phyloP scores from a whole-genome alignment of 1,284 basidiomycete species.

The Singerocomus inundabilis region DNA sequence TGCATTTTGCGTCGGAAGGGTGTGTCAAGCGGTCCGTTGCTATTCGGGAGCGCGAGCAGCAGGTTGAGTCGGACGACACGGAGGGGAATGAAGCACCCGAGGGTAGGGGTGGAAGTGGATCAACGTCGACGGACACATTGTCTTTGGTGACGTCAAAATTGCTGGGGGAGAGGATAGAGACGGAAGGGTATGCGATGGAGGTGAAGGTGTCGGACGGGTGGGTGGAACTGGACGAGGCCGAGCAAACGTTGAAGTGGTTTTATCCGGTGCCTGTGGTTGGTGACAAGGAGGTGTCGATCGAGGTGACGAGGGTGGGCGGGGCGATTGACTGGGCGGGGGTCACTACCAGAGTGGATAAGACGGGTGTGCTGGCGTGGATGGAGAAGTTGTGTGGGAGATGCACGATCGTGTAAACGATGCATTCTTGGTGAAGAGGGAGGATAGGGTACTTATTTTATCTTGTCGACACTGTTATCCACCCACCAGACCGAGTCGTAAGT shows the following conservation, averaged over 20 bases:
- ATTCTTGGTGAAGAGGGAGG: not conserved
- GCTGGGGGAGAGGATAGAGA: slow-evolving; percentile 13
- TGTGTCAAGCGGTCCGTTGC: slow-evolving; percentile 30
- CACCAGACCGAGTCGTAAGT: slow-evolving; percentile 3
- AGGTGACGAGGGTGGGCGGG: slow-evolving; percentile 63
- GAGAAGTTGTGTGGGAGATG: slow-evolving; percentile 21
- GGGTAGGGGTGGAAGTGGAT: slow-evolving; percentile 29
- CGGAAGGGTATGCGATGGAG: slow-evolving; percentile 39
- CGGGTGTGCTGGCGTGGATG: slow-evolving; percentile 6
- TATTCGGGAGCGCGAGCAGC: not conserved
- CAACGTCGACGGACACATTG: slow-evolving; percentile 25
- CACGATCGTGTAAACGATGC: slow-evolving; percentile 24
- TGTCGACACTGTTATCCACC: not conserved
- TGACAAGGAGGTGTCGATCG: slow-evolving; percentile 58
- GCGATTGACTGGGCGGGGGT: slow-evolving; percentile 43
- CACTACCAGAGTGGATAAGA: too few relatives aligned
- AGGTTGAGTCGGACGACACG: slow-evolving; percentile 6
- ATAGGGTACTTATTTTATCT: not conserved
- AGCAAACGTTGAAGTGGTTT: slow-evolving; percentile 82
- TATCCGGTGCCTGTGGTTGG: slow-evolving; percentile 64
- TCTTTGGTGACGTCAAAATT: slow-evolving; percentile 2
- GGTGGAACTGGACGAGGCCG: slow-evolving; percentile 56
- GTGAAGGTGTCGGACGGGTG: slow-evolving; percentile 64
- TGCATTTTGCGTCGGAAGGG: slow-evolving; percentile 75
- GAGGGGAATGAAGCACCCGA: not conserved